phyloP scores from a whole-genome alignment of 768 basidiomycete species.

The Trametes cubensis region DNA sequence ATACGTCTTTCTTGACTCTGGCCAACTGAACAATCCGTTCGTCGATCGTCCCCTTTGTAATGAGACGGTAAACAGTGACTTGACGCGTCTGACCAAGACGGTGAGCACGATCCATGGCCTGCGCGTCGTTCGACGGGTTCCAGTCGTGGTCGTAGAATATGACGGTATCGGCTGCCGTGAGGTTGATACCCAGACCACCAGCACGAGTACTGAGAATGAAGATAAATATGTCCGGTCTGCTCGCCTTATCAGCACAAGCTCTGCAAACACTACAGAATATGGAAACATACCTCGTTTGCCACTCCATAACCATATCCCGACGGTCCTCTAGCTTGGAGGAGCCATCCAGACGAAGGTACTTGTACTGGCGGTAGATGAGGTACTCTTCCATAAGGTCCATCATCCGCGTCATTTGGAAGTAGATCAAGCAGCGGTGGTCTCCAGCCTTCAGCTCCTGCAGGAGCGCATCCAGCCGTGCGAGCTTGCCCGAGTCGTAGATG shows the following conservation, averaged over 20 bases:
- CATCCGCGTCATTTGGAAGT: conserved; percentile 99
- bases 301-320: conserved; percentile 98
- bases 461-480: conserved; percentile 86
- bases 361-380: conserved; percentile 94
- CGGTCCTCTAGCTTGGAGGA: conserved; percentile 94
- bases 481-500: conserved; percentile 95
- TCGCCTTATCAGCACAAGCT: neutral
- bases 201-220: conserved; percentile 93
- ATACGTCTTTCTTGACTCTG: conserved; percentile 93
- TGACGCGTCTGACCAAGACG: conserved; percentile 95
- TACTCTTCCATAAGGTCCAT: conserved; percentile 99
- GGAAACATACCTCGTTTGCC: conserved; percentile 83
- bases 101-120: conserved; percentile 98
- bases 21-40: conserved; percentile 97
- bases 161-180: conserved; percentile 95
- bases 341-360: conserved; percentile 90
- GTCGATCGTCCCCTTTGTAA: conserved; percentile 93
- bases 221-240: conserved; percentile 83
- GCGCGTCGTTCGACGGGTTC: conserved; percentile 97
- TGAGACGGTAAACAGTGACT: conserved; percentile 94
- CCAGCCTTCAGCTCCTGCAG: conserved; percentile 89
- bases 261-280: neutral
- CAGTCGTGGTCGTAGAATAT: conserved; percentile 94
- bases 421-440: conserved; percentile 92
- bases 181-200: conserved; percentile 94